A percentile compares a stretch with the other conserved stretches of the same genome.
Conservation (phyloP, 495 filamentous ascomycete species). For the Penicillium silybi region DNA sequence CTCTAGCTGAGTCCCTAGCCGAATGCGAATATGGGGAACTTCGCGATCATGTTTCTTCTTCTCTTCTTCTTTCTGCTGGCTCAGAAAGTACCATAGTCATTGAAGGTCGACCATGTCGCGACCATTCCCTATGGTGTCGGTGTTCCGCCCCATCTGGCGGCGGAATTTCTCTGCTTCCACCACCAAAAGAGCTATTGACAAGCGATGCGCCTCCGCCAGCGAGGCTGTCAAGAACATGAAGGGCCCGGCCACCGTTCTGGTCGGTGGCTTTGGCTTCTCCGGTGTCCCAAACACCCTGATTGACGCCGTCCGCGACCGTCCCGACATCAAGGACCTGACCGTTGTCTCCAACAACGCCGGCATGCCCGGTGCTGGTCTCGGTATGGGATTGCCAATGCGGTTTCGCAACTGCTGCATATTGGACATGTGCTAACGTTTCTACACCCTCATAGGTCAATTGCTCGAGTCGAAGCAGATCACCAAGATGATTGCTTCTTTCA, state of each 20-base stretch:
- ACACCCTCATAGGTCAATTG: slow-evolving; percentile 45
- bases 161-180: slow-evolving; percentile 63
- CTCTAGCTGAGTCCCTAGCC: slow-evolving; percentile 16
- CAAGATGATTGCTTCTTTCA: slow-evolving; percentile 85
- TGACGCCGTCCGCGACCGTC: slow-evolving; percentile 66
- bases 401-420: background rate
- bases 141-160: slow-evolving; percentile 38
- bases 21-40: slow-evolving; percentile 14
- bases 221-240: slow-evolving; percentile 73
- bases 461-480: slow-evolving; percentile 74
- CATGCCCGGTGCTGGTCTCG: slow-evolving; percentile 70
- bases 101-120: slow-evolving; percentile 26
- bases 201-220: slow-evolving; percentile 65
- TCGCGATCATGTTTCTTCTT: slow-evolving; percentile 6
- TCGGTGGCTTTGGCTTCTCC: slow-evolving; percentile 81
- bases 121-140: slow-evolving; percentile 27
- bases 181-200: slow-evolving; percentile 66
- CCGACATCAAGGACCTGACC: slow-evolving; percentile 68
- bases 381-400: slow-evolving; percentile 23
- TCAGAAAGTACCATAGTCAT: slow-evolving; percentile 11
- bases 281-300: slow-evolving; percentile 83
- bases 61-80: slow-evolving; percentile 11
- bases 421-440: background rate
- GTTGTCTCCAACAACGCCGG: slow-evolving; percentile 91
- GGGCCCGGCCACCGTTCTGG: slow-evolving; percentile 63